These are phyloP conservation scores for Penicillium canescens DNA, from an alignment of 495 filamentous ascomycete genomes.

Conservation along the genomic window DNA sequence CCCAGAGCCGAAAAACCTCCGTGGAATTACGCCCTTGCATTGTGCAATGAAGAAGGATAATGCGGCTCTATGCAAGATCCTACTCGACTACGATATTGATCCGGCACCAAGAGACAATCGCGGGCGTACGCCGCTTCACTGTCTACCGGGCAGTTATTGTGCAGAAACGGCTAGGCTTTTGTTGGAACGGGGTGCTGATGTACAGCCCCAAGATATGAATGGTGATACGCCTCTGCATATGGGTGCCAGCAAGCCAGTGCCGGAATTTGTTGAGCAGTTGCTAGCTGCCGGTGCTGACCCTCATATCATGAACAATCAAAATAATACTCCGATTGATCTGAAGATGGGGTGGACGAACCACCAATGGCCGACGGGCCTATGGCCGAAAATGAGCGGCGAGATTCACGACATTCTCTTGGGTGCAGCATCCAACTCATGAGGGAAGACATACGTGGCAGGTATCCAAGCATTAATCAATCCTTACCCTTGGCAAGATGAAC, in stretches of 20 bases:
- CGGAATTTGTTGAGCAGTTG: neutral
- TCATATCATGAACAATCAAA: neutral
- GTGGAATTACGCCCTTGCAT: neutral
- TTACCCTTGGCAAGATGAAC: neutral
- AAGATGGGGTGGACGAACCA: neutral
- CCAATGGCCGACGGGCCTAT: no score
- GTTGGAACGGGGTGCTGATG: neutral
- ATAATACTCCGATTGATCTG: neutral
- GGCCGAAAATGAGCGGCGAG: no score
- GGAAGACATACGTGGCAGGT: no score
- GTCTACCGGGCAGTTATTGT: neutral
- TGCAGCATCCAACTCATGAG: no score
- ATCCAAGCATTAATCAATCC: no score
- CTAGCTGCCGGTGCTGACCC: conserved; percentile 1
- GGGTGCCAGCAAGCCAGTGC: neutral
- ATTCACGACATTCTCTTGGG: no score
- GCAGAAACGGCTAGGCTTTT: neutral
- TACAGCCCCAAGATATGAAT: neutral
- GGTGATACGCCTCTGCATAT: conserved; percentile 5
- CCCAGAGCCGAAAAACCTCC: neutral
- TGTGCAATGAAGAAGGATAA: neutral
- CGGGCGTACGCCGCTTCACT: conserved; percentile 1
- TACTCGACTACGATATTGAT: neutral
- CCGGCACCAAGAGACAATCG: neutral
- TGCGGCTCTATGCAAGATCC: neutral